phyloP scores from a whole-genome alignment of 179 eudicot genomes.

The Camellia oleifera region DNA sequence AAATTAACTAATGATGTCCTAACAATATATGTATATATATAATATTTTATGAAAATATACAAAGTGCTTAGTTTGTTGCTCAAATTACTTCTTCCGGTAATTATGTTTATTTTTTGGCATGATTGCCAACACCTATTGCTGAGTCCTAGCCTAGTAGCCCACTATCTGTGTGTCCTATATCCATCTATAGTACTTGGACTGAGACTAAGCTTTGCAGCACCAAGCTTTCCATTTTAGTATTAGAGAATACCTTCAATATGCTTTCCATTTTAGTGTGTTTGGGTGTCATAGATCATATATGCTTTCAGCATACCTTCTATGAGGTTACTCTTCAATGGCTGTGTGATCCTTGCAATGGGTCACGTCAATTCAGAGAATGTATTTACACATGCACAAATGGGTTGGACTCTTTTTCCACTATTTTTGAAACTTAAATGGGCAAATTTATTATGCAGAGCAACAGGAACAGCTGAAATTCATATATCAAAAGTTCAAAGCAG shows the following conservation, averaged over 20 bases:
- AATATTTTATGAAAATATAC: neutral
- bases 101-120: neutral
- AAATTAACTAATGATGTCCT: neutral
- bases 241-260: too few species aligned
- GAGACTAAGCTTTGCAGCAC: neutral
- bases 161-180: neutral
- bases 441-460: slow-evolving; percentile 47
- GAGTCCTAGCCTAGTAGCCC: neutral
- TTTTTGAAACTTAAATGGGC: neutral
- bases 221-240: neutral
- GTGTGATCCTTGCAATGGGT: neutral
- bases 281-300: neutral
- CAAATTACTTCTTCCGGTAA: neutral
- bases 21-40: too few species aligned
- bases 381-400: neutral
- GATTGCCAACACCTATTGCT: too few species aligned
- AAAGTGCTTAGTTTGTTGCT: neutral
- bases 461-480: slow-evolving; percentile 57
- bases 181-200: neutral
- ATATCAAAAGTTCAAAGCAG: slow-evolving; percentile 65
- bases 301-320: neutral
- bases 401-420: neutral
- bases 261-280: neutral
- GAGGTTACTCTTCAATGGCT: neutral
- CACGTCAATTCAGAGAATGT: neutral